Evolutionary conservation across 257 asterid genomes (phyloP), one percentile per base, ranked within the genome.

Genomic region (Datura wrightii): DNA sequence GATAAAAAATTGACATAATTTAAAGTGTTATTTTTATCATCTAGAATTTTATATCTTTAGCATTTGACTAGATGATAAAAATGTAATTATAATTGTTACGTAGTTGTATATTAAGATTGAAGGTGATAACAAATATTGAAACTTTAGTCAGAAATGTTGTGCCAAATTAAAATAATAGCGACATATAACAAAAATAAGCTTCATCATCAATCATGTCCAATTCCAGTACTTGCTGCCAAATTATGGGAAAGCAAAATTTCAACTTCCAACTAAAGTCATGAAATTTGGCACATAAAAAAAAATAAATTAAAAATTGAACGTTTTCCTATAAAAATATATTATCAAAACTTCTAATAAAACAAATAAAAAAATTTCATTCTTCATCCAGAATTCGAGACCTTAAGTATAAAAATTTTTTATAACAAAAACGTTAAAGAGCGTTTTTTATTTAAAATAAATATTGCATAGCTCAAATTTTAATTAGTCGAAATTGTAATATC

Each of bases 201-300:
- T 50, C 82, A 76, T 52, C 82, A 52, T 76, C 63, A 76, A 74
- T 74, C 13, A 50, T 74, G 81, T 74, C 81, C 9, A 74, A 48
- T 24, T 48, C 60, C 37, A 48, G 13, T 24, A 13, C 24, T 24
- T 36, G 59, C 81, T 74, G 62, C 56, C 60, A 48, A 74, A 72
- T 67, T 74, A 74, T 74, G 60, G 81, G 60, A 74, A 48, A 74
- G 7, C 81, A 74, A 74, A 74, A 74, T 15, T 48, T 74, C 62
- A 50, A 74, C 60, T 74, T 50, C 81, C 81, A 36, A 24, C 81
- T 74, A 24, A 48, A 74, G 5, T 1, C 55, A 6, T 74, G 11
- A 74, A 42, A 74, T 50, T 50, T 48, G 24, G 42, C 81, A 6
- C 81, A 24, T 10, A 10, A 19, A 67, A 19, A n/a, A n/a, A 62